Evolutionary conservation across 2,329 filamentous ascomycete genomes (phyloP).

Genomic region (Fusarium setosum): DNA sequence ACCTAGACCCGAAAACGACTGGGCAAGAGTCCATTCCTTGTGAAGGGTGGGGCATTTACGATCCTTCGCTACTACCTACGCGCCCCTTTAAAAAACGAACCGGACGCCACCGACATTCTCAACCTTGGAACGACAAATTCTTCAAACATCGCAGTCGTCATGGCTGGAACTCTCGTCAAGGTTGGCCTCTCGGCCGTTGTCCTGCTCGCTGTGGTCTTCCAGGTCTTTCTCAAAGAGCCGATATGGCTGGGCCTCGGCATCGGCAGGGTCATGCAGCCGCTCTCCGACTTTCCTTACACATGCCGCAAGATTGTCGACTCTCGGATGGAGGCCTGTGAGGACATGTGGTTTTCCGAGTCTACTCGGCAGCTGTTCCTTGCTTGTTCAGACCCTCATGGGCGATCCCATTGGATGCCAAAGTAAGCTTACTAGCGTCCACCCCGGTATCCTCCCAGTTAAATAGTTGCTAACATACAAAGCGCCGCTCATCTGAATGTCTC

Average conservation of each 20-base stretch:
- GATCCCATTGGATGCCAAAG: constrained; percentile 36
- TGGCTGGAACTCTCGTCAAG: constrained; percentile 22
- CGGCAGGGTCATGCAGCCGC: constrained; percentile 29
- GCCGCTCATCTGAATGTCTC: constrained; percentile 39
- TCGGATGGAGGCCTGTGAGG: constrained; percentile 37
- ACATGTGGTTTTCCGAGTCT: constrained; percentile 40
- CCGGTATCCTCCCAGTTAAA: fast-evolving
- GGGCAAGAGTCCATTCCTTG: too few species aligned
- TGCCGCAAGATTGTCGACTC: constrained; percentile 36
- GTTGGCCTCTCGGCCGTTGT: constrained; percentile 20
- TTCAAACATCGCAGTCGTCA: too few species aligned
- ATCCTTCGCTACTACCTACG: too few species aligned
- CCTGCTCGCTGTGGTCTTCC: constrained; percentile 33
- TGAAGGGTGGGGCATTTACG: too few species aligned
- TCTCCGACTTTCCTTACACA: constrained; percentile 39
- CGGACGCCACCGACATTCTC: background rate
- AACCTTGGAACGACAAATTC: background rate
- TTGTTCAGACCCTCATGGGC: constrained; percentile 32
- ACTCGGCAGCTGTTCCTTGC: constrained; percentile 40
- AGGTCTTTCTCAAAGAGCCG: constrained; percentile 35
- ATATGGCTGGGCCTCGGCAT: constrained; percentile 39
- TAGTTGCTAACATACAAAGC: background rate
- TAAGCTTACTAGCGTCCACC: background rate
- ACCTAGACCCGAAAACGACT: too few species aligned
- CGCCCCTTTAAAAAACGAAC: too few species aligned